phyloP scores from a whole-genome alignment of 1,284 basidiomycete genomes.

The Ceratobasidium sp. region DNA sequence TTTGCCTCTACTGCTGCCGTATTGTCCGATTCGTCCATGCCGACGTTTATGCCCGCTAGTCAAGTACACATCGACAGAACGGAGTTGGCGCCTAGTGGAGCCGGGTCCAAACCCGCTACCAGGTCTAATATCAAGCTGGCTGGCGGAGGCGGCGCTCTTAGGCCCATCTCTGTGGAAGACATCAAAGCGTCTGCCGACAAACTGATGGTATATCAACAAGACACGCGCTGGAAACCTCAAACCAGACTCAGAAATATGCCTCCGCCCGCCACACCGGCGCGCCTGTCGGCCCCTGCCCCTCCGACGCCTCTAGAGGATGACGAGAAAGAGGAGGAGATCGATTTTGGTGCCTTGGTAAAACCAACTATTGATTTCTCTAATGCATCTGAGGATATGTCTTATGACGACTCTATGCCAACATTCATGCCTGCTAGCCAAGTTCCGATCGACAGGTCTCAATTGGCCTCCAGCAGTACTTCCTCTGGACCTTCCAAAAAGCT shows the following conservation, averaged over 20 bases:
- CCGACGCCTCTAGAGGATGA: conserved; percentile 5
- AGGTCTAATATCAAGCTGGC: conserved; percentile 32
- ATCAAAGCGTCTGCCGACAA: conserved; percentile 34
- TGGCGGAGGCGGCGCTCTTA: conserved; percentile 30
- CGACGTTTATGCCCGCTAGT: conserved; percentile 34
- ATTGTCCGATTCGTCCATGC: conserved; percentile 9
- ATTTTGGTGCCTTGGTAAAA: conserved; percentile 25
- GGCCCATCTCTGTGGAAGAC: conserved; percentile 33
- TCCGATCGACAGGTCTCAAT: conserved; percentile 24
- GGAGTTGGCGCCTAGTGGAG: conserved; percentile 1
- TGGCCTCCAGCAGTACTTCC: neutral
- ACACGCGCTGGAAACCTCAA: conserved; percentile 34
- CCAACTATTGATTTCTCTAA: conserved; percentile 1
- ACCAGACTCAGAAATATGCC: conserved; percentile 8
- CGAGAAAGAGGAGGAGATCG: conserved; percentile 21
- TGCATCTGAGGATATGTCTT: neutral
- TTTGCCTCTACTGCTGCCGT: conserved; percentile 20
- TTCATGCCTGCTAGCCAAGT: conserved; percentile 44
- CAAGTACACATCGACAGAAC: conserved; percentile 20
- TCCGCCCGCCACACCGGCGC: too few species aligned
- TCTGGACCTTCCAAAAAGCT: conserved; percentile 5
- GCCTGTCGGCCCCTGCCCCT: too few species aligned
- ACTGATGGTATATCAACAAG: conserved; percentile 35
- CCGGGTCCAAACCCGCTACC: neutral
- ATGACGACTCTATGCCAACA: conserved; percentile 35